phyloP scores from a whole-genome alignment of 768 basidiomycete species.

The Boletus sp. region DNA sequence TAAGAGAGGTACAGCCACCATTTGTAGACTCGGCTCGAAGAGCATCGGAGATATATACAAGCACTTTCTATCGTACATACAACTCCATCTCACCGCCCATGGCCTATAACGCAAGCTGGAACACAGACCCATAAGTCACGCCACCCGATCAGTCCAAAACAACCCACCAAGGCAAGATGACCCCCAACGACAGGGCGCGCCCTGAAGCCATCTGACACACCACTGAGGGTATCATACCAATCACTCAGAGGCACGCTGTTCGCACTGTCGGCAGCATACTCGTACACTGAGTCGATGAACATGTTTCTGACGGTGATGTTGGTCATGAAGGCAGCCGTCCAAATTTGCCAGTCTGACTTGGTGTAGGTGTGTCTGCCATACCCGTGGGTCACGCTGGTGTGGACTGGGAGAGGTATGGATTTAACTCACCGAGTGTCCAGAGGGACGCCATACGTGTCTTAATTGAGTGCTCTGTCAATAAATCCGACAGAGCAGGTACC shows the following conservation, averaged over 20 bases:
- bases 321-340: slow-evolving; percentile 51
- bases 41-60: neutral
- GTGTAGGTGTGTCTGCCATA: slow-evolving; percentile 46
- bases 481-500: neutral
- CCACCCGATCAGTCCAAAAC: neutral
- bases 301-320: slow-evolving; percentile 44
- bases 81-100: no score
- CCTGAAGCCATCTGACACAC: slow-evolving; percentile 14
- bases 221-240: slow-evolving; percentile 24
- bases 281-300: slow-evolving; percentile 48
- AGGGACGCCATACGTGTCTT: slow-evolving; percentile 21
- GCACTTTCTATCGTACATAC: neutral
- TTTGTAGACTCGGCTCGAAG: neutral
- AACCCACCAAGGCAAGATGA: slow-evolving; percentile 21
- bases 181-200: slow-evolving; percentile 21
- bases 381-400: neutral
- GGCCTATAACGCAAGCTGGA: slow-evolving; percentile 12
- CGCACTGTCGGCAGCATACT: slow-evolving; percentile 45
- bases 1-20: slow-evolving; percentile 12
- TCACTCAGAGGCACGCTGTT: slow-evolving; percentile 34
- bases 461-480: neutral
- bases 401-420: neutral
- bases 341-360: slow-evolving; percentile 62
- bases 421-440: slow-evolving; percentile 18
- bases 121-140: neutral